Conservation (phyloP, 306 rosid genomes). For the Cicer judaicum region DNA sequence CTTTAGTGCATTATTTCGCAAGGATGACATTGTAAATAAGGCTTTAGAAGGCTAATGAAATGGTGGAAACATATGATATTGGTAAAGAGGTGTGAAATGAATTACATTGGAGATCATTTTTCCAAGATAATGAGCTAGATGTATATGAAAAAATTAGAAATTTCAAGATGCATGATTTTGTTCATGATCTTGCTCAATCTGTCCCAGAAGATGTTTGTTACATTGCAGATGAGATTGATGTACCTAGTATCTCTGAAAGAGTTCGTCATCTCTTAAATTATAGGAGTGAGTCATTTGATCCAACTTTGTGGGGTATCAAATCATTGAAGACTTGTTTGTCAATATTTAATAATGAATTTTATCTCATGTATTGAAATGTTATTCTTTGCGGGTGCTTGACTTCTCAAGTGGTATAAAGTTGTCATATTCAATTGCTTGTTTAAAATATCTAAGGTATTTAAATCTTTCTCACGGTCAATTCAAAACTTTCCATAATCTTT, state of each 20-base stretch:
- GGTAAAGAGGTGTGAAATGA: neutral
- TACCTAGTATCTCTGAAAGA: neutral
- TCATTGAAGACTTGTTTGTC: neutral
- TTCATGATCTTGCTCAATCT: neutral
- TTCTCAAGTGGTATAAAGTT: neutral
- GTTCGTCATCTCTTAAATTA: neutral
- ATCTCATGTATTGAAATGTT: neutral
- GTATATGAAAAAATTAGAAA: neutral
- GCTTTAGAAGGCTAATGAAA: conserved; percentile 15
- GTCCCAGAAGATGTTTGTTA: neutral
- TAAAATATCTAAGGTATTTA: neutral
- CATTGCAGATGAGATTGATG: neutral
- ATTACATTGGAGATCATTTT: neutral
- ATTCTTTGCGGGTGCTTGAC: neutral
- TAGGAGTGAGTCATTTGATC: neutral
- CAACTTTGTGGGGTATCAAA: neutral
- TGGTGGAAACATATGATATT: neutral
- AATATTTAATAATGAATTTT: accelerated
- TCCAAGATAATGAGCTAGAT: neutral
- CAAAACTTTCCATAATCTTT: neutral
- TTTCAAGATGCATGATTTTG: neutral
- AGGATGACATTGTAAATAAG: neutral
- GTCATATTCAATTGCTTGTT: neutral
- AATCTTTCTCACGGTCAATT: neutral
- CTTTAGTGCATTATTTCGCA: neutral